These are phyloP conservation scores for Hanseniaspora jakobsenii DNA, from an alignment of 805 yeast species.

Conservation along the genomic window DNA sequence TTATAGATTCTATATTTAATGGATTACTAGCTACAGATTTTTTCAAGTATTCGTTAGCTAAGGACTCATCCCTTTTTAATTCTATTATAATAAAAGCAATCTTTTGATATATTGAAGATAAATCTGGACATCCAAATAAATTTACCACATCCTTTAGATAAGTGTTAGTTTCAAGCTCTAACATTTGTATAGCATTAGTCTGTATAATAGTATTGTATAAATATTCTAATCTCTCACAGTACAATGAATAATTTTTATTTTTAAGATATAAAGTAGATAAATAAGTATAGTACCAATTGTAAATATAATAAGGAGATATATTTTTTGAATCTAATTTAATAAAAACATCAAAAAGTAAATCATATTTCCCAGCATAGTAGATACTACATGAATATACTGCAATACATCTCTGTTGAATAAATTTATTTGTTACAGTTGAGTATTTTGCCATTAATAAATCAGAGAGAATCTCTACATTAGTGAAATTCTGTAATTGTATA, in stretches of 20 bases:
- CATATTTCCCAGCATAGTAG: neutral
- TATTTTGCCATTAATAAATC: neutral
- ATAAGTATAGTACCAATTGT: slow-evolving; percentile 2
- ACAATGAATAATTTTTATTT: neutral
- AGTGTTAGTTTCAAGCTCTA: too few species aligned
- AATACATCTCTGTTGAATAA: neutral
- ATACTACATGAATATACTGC: neutral
- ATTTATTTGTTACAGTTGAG: neutral
- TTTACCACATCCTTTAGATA: neutral
- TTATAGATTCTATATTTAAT: slow-evolving; percentile 36
- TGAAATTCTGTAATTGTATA: neutral
- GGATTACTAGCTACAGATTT: slow-evolving; percentile 61
- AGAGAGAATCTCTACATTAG: neutral
- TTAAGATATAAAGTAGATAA: neutral
- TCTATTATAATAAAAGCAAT: slow-evolving; percentile 42
- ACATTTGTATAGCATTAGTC: too few species aligned
- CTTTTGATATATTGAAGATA: neutral
- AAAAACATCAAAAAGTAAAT: neutral
- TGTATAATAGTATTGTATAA: neutral
- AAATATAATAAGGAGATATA: neutral
- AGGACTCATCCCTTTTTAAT: slow-evolving; percentile 70
- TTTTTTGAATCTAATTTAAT: neutral
- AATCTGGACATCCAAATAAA: neutral
- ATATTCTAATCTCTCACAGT: neutral
- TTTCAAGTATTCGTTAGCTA: slow-evolving; percentile 76